Evolutionary conservation across 345 rosid genomes (phyloP).

Genomic region (Fremontodendron californicum): DNA sequence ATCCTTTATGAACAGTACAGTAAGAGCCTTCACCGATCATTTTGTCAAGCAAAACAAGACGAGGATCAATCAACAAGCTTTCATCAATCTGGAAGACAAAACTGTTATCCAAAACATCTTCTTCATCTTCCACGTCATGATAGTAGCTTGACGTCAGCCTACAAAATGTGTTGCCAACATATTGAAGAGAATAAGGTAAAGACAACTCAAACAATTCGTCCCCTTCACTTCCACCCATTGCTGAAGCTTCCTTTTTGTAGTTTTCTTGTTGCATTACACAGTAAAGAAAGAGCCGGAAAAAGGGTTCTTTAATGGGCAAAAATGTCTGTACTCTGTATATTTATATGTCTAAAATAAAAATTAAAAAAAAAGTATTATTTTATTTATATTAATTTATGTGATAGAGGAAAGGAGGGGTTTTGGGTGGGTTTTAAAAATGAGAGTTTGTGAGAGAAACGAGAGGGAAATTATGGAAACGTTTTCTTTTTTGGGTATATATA

Average conservation of each 20-base stretch:
- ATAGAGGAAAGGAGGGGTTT: background rate
- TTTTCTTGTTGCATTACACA: conserved; percentile 10
- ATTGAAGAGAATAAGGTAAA: background rate
- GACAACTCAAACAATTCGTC: background rate
- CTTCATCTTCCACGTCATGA: conserved; percentile 15
- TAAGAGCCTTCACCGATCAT: conserved; percentile 53
- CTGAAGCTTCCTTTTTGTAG: conserved; percentile 10
- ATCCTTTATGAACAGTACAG: conserved; percentile 47
- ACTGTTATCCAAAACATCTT: conserved; percentile 4
- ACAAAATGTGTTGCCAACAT: background rate
- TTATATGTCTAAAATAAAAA: background rate
- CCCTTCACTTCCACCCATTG: background rate
- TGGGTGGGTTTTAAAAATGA: background rate
- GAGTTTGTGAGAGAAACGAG: background rate
- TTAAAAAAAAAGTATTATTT: background rate
- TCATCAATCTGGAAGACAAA: conserved; percentile 36
- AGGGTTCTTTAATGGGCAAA: background rate
- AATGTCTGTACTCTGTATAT: background rate
- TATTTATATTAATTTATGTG: background rate
- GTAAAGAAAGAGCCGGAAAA: background rate
- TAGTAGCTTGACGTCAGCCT: background rate
- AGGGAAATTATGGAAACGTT: background rate
- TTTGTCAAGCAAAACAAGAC: conserved; percentile 20
- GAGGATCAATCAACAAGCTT: conserved; percentile 39
- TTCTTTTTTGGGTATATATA: background rate